Evolutionary conservation across 2,329 filamentous ascomycete genomes (phyloP).

Genomic region (Fusarium brevicatenulatum): DNA sequence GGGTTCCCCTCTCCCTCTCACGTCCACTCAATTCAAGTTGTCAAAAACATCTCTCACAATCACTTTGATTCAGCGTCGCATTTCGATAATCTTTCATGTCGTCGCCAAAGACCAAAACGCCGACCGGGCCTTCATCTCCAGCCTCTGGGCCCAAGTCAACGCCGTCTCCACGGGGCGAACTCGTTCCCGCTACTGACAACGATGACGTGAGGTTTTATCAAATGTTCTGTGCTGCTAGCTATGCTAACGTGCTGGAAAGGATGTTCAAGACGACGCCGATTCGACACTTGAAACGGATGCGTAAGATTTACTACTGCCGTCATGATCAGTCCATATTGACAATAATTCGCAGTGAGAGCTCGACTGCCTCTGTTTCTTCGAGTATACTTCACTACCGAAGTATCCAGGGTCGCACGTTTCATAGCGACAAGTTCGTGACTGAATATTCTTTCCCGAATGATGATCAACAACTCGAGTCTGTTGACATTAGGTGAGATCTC

Average conservation of each 20-base stretch:
- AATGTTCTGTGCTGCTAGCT: fast-evolving
- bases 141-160: neutral
- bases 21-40: no score
- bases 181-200: neutral
- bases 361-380: constrained; percentile 17
- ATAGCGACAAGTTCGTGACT: constrained; percentile 23
- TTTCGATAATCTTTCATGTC: neutral
- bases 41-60: neutral
- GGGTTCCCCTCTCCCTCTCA: neutral
- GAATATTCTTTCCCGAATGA: constrained; percentile 23
- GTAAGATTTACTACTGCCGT: neutral
- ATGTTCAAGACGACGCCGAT: neutral
- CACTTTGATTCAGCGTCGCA: no score
- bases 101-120: neutral
- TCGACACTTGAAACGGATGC: neutral
- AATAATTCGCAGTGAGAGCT: neutral
- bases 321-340: fast-evolving
- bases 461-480: constrained; percentile 23
- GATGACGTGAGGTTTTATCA: neutral
- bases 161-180: neutral
- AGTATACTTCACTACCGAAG: constrained; percentile 25
- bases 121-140: neutral
- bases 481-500: constrained; percentile 11
- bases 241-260: neutral
- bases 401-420: constrained; percentile 22